Base-by-base conservation (phyloP, 257 asterid genomes). In the Nicotiana tomentosiformis region DNA sequence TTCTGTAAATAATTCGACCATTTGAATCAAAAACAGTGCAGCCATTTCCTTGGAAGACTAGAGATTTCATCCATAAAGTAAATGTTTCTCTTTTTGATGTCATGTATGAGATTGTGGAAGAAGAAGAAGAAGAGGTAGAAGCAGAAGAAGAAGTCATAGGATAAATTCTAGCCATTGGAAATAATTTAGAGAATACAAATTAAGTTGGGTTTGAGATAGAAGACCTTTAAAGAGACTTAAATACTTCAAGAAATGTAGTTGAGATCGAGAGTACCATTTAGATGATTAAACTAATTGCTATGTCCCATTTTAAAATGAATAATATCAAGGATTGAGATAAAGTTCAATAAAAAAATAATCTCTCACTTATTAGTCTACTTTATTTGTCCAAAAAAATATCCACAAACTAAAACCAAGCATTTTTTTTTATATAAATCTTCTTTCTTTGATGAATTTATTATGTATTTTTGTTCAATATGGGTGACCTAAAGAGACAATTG, bases 31-130 rank as follows among this genome's bases (percentile, higher is more conserved):
- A 93, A 70, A 91, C 94, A 0, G 94, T 85, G 86, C 94, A 93
- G 0, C 97, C 97, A 82, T 91, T 87, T 82, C 95, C 88, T 23
- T 90, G 87, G 80, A 87, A 83, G 55, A 93, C 90, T 4, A 93
- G 91, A 8, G 97, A 93, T 80, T 91, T 93, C 97, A 92, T 88
- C 97, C 93, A 92, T 68, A 93, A 56, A 1, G 97, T 93, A 76
- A 90, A 91, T 4, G 83, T 58, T 77, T 92, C 94, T 78, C 88
- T 86, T 39, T 79, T 62, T 12, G 92, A 81, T 2, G 90, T 84
- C n/a, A 82, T 12, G 29, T 82, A 85, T 23, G 83, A 65, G 49
- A 57, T 57, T 10, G 66, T 30, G 49, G 85, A 82, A 35, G 30
- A 83, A 8, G 15, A 30, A 37, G 57, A 35, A 46, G 78, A 39